phyloP scores from a whole-genome alignment of 305 asterid species.

The Solanum hybrid region DNA sequence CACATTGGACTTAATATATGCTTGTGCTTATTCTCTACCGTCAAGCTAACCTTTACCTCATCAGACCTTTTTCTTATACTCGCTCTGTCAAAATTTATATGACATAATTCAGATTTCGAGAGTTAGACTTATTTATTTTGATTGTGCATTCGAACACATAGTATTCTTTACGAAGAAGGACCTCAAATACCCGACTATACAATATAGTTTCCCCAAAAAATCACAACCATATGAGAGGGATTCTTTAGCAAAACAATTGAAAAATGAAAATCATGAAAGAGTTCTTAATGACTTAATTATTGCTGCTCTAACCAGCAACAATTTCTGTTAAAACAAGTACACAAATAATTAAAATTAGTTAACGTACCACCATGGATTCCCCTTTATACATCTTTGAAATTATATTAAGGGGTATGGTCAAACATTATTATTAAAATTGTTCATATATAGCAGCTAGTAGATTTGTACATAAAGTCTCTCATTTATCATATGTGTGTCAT shows the following conservation, averaged over 20 bases:
- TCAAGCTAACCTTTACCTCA: neutral
- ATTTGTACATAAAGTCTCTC: conserved; percentile 1
- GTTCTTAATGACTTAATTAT: neutral
- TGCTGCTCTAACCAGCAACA: neutral
- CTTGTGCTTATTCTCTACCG: neutral
- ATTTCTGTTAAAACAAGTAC: neutral
- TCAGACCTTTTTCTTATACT: neutral
- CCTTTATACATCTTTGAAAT: neutral
- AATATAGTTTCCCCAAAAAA: neutral
- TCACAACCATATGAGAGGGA: neutral
- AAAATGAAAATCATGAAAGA: neutral
- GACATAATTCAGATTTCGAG: neutral
- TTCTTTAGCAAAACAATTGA: neutral
- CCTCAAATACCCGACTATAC: neutral
- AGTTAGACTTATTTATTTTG: neutral
- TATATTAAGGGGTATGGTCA: neutral
- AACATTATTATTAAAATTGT: neutral
- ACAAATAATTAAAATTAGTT: neutral
- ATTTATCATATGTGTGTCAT: neutral
- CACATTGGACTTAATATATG: neutral
- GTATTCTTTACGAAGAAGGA: no score
- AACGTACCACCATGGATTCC: neutral
- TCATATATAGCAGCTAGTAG: neutral
- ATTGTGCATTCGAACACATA: neutral
- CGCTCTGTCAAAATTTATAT: neutral